Evolutionary conservation across 2,329 filamentous ascomycete species (phyloP).

Genomic region (Ceratocystis colombiana): DNA sequence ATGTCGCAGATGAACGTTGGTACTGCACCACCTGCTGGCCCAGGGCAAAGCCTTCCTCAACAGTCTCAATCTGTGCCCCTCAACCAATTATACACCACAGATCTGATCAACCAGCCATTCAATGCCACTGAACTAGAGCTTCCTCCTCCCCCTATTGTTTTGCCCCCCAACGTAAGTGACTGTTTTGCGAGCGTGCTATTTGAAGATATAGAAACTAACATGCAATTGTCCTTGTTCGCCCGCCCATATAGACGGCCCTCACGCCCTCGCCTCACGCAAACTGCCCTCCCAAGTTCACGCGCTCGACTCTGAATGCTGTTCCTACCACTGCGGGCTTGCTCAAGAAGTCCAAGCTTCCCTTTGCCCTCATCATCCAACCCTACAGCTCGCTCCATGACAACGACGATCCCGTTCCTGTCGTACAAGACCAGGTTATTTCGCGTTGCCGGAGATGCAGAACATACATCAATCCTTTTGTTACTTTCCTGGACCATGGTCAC

Average conservation of each 20-base stretch:
- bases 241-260: slow-evolving; percentile 57
- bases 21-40: slow-evolving; percentile 33
- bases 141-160: slow-evolving; percentile 78
- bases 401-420: slow-evolving; percentile 81
- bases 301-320: slow-evolving; percentile 88
- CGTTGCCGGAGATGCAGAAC: slow-evolving; percentile 90
- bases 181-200: neutral
- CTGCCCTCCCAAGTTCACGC: slow-evolving; percentile 85
- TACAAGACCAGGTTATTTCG: slow-evolving; percentile 95
- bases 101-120: slow-evolving; percentile 85
- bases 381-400: slow-evolving; percentile 87
- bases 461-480: slow-evolving; percentile 96
- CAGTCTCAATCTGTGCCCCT: slow-evolving; percentile 39
- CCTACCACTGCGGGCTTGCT: slow-evolving; percentile 85
- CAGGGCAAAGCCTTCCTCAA: slow-evolving; percentile 40
- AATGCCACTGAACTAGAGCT: slow-evolving; percentile 87
- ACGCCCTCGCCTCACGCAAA: slow-evolving; percentile 87
- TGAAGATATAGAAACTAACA: neutral
- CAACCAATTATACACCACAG: slow-evolving; percentile 86
- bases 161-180: slow-evolving; percentile 76
- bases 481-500: slow-evolving; percentile 93
- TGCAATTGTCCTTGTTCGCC: neutral
- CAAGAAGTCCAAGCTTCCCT: slow-evolving; percentile 93
- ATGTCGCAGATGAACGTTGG: slow-evolving; percentile 80
- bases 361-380: slow-evolving; percentile 91